Evolutionary conservation across 1,284 basidiomycete genomes (phyloP).

Genomic region (Mycena sp.): DNA sequence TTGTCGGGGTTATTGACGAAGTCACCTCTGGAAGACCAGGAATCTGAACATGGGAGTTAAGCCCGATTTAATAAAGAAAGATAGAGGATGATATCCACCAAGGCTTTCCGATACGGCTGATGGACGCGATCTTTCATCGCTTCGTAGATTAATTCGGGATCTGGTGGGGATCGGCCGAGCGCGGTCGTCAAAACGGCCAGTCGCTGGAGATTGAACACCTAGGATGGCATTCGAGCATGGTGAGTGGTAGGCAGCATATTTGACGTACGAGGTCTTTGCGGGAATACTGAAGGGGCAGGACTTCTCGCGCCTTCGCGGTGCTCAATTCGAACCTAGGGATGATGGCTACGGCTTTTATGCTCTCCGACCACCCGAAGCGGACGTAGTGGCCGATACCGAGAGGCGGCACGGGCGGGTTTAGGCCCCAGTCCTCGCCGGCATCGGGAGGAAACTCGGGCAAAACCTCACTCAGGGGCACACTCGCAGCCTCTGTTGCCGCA

Average conservation of each 20-base stretch:
- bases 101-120: conserved; percentile 92
- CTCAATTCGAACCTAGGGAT: conserved; percentile 97
- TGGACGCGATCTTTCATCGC: conserved; percentile 99
- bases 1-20: conserved; percentile 84
- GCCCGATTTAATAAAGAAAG: neutral
- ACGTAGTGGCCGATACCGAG: conserved; percentile 95
- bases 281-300: conserved; percentile 86
- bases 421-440: conserved; percentile 91
- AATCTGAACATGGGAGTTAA: conserved; percentile 64
- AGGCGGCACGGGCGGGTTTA: conserved; percentile 89
- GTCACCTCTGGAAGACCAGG: conserved; percentile 95
- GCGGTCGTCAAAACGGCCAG: conserved; percentile 98
- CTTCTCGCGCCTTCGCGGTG: conserved; percentile 93
- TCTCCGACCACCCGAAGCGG: conserved; percentile 87
- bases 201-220: conserved; percentile 99
- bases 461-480: conserved; percentile 95
- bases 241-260: neutral
- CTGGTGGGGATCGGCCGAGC: conserved; percentile 89
- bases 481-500: conserved; percentile 78
- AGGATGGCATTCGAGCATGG: conserved; percentile 11
- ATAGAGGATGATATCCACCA: conserved; percentile 60
- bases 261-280: conserved; percentile 89
- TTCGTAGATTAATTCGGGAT: conserved; percentile 95
- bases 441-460: conserved; percentile 96
- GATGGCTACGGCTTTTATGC: conserved; percentile 94